Evolutionary conservation across 345 rosid species (phyloP).

Genomic region (Zanthoxylum bungeanum): DNA sequence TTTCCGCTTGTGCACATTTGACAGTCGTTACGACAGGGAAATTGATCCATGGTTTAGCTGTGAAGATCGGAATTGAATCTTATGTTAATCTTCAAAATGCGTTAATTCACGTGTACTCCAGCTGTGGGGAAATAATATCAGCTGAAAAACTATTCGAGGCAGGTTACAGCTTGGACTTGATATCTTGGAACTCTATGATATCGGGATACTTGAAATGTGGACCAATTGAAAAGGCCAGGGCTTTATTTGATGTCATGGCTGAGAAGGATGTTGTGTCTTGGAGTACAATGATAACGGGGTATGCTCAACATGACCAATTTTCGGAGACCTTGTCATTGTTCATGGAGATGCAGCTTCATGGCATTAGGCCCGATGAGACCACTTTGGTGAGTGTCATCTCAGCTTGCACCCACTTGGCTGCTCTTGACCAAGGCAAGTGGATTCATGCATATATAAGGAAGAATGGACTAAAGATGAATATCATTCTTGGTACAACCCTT

Average conservation of each 20-base stretch:
- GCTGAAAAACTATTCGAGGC: constrained; percentile 43
- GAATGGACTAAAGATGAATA: constrained; percentile 39
- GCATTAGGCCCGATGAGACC: constrained; percentile 42
- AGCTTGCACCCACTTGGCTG: constrained; percentile 54
- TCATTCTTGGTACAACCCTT: constrained; percentile 49
- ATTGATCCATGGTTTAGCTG: constrained; percentile 33
- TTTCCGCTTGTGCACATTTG: constrained; percentile 43
- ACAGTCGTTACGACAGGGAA: constrained; percentile 23
- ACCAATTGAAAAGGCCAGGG: constrained; percentile 41
- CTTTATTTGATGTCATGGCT: constrained; percentile 48
- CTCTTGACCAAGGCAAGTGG: constrained; percentile 55
- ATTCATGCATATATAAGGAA: constrained; percentile 47
- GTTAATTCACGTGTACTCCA: constrained; percentile 51
- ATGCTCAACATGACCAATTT: constrained; percentile 40
- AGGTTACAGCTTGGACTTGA: constrained; percentile 32
- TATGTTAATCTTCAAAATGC: constrained; percentile 62
- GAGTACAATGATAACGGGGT: constrained; percentile 56
- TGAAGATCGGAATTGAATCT: constrained; percentile 41
- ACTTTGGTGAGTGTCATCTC: constrained; percentile 48
- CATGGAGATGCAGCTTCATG: constrained; percentile 41
- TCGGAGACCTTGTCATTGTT: constrained; percentile 44
- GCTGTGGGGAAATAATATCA: constrained; percentile 31
- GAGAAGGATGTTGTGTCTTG: constrained; percentile 50
- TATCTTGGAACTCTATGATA: constrained; percentile 67
- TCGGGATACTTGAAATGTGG: constrained; percentile 49